Evolutionary conservation across 768 basidiomycete genomes (phyloP).

Genomic region (Leccinum longicurvipes): DNA sequence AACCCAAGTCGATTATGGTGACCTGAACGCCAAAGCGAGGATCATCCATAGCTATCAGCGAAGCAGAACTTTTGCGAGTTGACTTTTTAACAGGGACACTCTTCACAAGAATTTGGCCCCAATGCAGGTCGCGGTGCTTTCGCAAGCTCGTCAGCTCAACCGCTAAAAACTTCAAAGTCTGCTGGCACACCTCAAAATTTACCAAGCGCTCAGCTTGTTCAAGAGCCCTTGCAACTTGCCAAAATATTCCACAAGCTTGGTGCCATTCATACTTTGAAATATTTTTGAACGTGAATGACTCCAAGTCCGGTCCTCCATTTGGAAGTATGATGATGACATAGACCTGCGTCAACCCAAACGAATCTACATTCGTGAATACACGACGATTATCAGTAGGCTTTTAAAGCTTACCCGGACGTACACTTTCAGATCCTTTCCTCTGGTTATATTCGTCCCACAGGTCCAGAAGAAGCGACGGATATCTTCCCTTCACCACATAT

Average conservation of each 20-base stretch:
- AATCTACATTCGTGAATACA: slow-evolving; percentile 45
- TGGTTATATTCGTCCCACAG: slow-evolving; percentile 86
- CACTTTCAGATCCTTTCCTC: slow-evolving; percentile 74
- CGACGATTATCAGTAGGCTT: slow-evolving; percentile 1
- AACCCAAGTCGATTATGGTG: slow-evolving; percentile 92
- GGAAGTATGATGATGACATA: slow-evolving; percentile 90
- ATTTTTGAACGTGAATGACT: slow-evolving; percentile 69
- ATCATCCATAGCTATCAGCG: slow-evolving; percentile 61
- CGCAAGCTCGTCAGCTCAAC: background rate
- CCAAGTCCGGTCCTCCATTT: slow-evolving; percentile 89
- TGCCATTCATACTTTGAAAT: slow-evolving; percentile 67
- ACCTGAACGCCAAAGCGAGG: slow-evolving; percentile 62
- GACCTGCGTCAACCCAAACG: slow-evolving; percentile 68
- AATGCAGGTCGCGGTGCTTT: slow-evolving; percentile 98
- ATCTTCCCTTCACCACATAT: slow-evolving; percentile 82
- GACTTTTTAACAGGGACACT: slow-evolving; percentile 37
- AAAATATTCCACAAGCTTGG: slow-evolving; percentile 86
- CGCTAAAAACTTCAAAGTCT: background rate
- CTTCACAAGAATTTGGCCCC: slow-evolving; percentile 92
- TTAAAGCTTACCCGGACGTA: slow-evolving; percentile 68
- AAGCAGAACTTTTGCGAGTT: slow-evolving; percentile 32
- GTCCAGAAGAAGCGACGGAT: slow-evolving; percentile 73
- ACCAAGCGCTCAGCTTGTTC: slow-evolving; percentile 76
- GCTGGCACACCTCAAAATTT: slow-evolving; percentile 74
- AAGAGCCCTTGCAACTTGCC: slow-evolving; percentile 81